These are phyloP conservation scores for Microstegium vimineum DNA, from an alignment of 176 grass and related monocot species.

Conservation along the genomic window DNA sequence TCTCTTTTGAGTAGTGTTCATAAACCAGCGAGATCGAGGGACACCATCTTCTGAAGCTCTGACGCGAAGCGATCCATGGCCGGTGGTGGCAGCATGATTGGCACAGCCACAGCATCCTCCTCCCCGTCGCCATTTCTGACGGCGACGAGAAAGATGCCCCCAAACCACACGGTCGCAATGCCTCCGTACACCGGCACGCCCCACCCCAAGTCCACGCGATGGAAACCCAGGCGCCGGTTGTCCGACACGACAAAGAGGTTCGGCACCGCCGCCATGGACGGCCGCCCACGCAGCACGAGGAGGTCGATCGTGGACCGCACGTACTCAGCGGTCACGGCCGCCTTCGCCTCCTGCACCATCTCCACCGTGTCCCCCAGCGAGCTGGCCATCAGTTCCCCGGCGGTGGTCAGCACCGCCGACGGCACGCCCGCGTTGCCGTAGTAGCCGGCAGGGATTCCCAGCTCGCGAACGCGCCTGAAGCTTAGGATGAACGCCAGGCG, in stretches of 20 bases:
- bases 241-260: conserved; percentile 25
- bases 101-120: neutral
- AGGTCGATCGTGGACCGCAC: conserved; percentile 19
- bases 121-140: neutral
- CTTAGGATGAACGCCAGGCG: conserved; percentile 7
- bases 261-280: neutral
- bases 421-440: conserved; percentile 43
- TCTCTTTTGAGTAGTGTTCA: too few relatives aligned
- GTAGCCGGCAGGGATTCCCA: conserved; percentile 19
- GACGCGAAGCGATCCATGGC: conserved; percentile 35
- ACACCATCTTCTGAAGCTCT: conserved; percentile 5
- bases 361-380: conserved; percentile 15
- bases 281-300: conserved; percentile 13
- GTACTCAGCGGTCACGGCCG: conserved; percentile 18
- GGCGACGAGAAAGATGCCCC: neutral
- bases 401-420: neutral
- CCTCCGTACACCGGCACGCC: conserved; percentile 28
- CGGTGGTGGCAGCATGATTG: conserved; percentile 20
- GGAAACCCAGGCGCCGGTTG: conserved; percentile 7
- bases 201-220: conserved; percentile 31
- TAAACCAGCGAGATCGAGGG: too few relatives aligned
- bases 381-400: neutral
- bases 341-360: conserved; percentile 35
- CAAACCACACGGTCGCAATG: neutral
- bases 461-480: neutral